Percentiles rank a stretch among this genome's conserved stretches.
phyloP scores from a whole-genome alignment of 1,284 basidiomycete genomes.

The Pisolithus thermaeus region DNA sequence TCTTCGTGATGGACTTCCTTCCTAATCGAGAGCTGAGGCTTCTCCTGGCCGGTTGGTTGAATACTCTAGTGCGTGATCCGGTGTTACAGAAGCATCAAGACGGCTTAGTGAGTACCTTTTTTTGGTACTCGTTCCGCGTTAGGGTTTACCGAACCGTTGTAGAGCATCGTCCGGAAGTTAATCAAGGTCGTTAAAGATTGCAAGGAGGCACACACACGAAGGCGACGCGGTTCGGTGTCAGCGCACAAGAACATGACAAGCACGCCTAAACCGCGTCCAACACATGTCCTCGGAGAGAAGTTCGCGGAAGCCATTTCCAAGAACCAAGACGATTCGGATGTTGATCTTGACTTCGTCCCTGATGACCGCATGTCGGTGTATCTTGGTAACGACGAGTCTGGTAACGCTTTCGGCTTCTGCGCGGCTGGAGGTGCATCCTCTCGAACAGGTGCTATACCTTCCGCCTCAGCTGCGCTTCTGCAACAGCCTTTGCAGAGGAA shows the following conservation, averaged over 20 bases:
- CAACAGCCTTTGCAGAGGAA: conserved; percentile 37
- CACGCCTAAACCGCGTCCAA: conserved; percentile 26
- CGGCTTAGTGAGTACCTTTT: conserved; percentile 50
- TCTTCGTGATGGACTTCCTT: conserved; percentile 82
- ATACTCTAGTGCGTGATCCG: conserved; percentile 64
- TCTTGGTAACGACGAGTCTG: conserved; percentile 23
- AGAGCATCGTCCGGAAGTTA: conserved; percentile 75
- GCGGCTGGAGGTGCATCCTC: conserved; percentile 14
- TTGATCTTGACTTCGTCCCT: conserved; percentile 66
- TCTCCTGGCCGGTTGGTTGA: conserved; percentile 72
- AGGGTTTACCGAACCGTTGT: conserved; percentile 1
- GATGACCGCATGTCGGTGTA: conserved; percentile 28
- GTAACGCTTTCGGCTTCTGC: conserved; percentile 26
- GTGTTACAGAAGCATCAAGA: conserved; percentile 60
- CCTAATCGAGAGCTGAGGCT: conserved; percentile 70
- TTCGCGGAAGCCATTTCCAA: conserved; percentile 56
- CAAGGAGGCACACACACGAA: conserved; percentile 57
- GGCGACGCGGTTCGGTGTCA: conserved; percentile 23
- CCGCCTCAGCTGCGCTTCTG: conserved; percentile 29
- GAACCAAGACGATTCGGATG: conserved; percentile 55
- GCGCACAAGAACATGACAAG: conserved; percentile 28
- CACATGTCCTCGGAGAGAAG: conserved; percentile 50
- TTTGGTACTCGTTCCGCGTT: neutral
- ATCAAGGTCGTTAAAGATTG: conserved; percentile 78
- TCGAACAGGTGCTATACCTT: conserved; percentile 18